Base-by-base conservation (phyloP, 78 protist species). In the Diacronema lutheri region DNA sequence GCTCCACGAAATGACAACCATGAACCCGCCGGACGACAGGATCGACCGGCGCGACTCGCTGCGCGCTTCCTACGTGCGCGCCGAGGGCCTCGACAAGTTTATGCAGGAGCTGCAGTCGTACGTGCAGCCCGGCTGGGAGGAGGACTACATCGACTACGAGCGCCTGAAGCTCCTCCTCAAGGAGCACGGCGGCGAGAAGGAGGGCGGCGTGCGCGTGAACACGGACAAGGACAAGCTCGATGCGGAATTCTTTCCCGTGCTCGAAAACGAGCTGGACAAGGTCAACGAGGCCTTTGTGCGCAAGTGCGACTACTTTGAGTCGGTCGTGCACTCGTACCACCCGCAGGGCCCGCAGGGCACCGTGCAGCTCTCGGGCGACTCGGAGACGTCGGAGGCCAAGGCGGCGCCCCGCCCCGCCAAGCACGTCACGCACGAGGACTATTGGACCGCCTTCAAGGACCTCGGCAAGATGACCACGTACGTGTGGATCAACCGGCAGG, bases 241-340 rank as follows among this genome's bases (percentile, higher is more conserved):
- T 35, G 79, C 58, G 11, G 79, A 71, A 38, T 71, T 71, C 58
- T 71, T 71, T 56, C 79, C 14, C 16, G 58, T 26, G 31, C 79
- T 71, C 79, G 79, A 71, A 37, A 58, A 40, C 35, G 35, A 71
- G 23, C 79, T 71, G 20, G 79, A 71, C 12, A 71, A 71, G 79
- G 77, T 71, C n/a, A 71, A 71, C 57, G 16, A 29, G 55, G 79
- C 57, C 37, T 71, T 71, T 35, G n/a, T 41, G 55, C 9, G 6
- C 58, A 5, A 26, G 29, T 23, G 40, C 58, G 50, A 44, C 7
- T 7, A 7, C 16, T 44, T 44, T 7, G 50, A 44, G 50, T 3
- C 50, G 7, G 50, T 44, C 50, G 50, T 44, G 50, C 50, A 44
- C 7, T 3, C 16, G 50, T 44, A 44, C 50, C 3, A 44, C 16